phyloP scores from a whole-genome alignment of 331 rosid species.

The Dryas integrifolia region DNA sequence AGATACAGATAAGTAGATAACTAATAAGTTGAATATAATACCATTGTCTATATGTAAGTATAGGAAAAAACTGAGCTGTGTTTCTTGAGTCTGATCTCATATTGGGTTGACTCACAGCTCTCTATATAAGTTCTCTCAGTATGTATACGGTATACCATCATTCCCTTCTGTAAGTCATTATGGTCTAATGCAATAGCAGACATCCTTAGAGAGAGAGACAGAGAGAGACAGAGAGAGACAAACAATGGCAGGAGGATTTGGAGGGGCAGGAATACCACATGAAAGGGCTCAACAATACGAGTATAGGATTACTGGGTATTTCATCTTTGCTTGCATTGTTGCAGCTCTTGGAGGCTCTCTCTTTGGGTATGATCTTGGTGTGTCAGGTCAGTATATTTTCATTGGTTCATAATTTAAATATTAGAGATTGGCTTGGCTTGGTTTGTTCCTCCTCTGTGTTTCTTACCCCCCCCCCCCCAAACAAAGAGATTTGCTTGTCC shows the following conservation, averaged over 20 bases:
- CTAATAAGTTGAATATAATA: not conserved
- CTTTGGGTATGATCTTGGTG: constrained; percentile 87
- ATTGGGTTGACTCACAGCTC: constrained; percentile 12
- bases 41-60: not conserved
- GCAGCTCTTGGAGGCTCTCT: constrained; percentile 83
- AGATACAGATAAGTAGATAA: not conserved
- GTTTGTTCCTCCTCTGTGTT: not conserved
- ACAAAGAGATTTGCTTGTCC: not conserved
- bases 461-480: not conserved
- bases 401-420: not conserved
- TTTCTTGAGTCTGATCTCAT: not conserved
- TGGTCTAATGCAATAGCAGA: not conserved
- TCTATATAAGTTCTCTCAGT: not conserved
- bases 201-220: not conserved
- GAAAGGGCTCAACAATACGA: constrained; percentile 72
- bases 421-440: not conserved
- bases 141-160: not conserved
- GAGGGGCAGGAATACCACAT: constrained; percentile 25
- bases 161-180: not conserved
- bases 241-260: constrained; percentile 68
- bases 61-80: not conserved
- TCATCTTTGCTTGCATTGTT: constrained; percentile 58
- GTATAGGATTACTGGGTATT: constrained; percentile 51
- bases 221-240: not conserved
- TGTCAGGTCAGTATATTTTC: constrained; percentile 45